These are phyloP conservation scores for Thalassiosira profunda DNA, from an alignment of 108 stramenopile species.

Conservation along the genomic window DNA sequence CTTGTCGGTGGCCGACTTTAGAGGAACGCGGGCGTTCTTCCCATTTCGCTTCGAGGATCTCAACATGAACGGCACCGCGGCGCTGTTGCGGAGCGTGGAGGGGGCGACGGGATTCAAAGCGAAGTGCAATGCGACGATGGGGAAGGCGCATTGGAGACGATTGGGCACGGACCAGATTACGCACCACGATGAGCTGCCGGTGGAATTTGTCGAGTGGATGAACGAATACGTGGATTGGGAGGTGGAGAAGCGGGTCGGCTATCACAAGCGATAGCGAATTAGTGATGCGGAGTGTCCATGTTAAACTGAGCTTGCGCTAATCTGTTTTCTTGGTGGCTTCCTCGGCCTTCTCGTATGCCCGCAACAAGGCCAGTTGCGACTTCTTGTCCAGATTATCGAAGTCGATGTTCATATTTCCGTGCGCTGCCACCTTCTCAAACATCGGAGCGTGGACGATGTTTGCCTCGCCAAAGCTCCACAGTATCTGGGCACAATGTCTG, in stretches of 20 bases:
- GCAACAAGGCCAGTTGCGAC: no score
- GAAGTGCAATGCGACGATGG: slow-evolving; percentile 21
- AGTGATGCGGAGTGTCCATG: no score
- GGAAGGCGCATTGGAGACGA: slow-evolving; percentile 10
- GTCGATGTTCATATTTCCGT: no score
- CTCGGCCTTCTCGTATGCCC: no score
- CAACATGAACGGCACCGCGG: slow-evolving; percentile 18
- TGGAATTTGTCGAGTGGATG: slow-evolving; percentile 50
- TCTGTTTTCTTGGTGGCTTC: no score
- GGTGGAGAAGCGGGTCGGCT: slow-evolving; percentile 37
- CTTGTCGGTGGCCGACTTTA: slow-evolving; percentile 26
- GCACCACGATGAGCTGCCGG: slow-evolving; percentile 22
- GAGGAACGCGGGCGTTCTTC: slow-evolving; percentile 31
- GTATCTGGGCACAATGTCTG: no score
- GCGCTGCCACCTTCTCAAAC: no score
- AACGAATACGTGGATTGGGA: slow-evolving; percentile 51
- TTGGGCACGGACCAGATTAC: background rate
- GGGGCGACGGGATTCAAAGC: slow-evolving; percentile 29
- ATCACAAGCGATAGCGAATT: slow-evolving; percentile 14
- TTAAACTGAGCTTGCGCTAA: no score
- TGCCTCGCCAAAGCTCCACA: no score
- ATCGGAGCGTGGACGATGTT: no score
- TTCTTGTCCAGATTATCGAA: no score
- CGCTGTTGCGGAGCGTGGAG: slow-evolving; percentile 27
- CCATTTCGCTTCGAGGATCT: slow-evolving; percentile 49